Conservation (phyloP, 1,284 basidiomycete species). For the Irpex rosettiformis region DNA sequence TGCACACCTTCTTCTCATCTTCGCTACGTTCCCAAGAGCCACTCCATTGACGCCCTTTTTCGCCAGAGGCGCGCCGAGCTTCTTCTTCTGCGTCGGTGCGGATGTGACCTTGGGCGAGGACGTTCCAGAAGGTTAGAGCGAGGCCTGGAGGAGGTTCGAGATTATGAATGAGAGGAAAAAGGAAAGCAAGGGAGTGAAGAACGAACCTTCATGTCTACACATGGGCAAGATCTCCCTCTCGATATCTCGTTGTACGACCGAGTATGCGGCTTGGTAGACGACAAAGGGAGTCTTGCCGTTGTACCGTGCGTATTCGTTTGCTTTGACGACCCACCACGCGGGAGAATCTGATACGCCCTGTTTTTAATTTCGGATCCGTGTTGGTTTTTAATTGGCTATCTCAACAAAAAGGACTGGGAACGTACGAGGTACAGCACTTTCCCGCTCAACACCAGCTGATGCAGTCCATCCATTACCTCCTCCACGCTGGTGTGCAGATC, state of each 20-base stretch:
- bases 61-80: slow-evolving; percentile 2
- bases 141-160: slow-evolving; percentile 12
- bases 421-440: slow-evolving; percentile 8
- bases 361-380: neutral
- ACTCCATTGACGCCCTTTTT: neutral
- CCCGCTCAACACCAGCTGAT: slow-evolving; percentile 7
- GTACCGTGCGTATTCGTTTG: slow-evolving; percentile 49
- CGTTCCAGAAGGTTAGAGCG: slow-evolving; percentile 29
- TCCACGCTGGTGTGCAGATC: slow-evolving; percentile 7
- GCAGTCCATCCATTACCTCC: slow-evolving; percentile 13
- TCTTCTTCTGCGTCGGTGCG: slow-evolving; percentile 27
- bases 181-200: neutral
- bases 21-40: slow-evolving; percentile 5
- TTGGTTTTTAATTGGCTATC: neutral
- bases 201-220: slow-evolving; percentile 23
- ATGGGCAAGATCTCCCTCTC: slow-evolving; percentile 65
- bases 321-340: slow-evolving; percentile 51
- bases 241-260: slow-evolving; percentile 44
- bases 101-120: slow-evolving; percentile 30
- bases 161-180: neutral
- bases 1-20: slow-evolving; percentile 7
- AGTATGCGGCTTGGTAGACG: slow-evolving; percentile 57
- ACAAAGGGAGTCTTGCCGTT: slow-evolving; percentile 49
- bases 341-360: slow-evolving; percentile 42
- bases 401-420: neutral